These are phyloP conservation scores for Fusarium odoratissimum DNA, from an alignment of 2,329 filamentous ascomycete species.

Conservation along the genomic window DNA sequence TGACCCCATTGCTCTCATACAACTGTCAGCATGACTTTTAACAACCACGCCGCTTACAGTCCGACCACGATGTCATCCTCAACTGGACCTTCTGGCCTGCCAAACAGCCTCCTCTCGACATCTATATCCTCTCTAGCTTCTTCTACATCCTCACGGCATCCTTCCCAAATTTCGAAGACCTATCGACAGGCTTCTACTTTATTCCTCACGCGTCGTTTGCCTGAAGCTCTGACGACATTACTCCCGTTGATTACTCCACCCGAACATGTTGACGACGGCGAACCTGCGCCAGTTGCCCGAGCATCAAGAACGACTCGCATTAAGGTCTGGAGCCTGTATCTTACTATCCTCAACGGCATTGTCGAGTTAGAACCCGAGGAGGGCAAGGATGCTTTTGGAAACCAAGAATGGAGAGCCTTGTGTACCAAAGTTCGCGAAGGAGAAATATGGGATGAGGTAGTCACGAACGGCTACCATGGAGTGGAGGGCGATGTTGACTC, in stretches of 20 bases:
- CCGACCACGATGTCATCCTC: constrained; percentile 54
- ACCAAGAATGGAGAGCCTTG: constrained; percentile 83
- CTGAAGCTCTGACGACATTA: constrained; percentile 88
- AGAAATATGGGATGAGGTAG: constrained; percentile 93
- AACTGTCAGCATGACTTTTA: constrained; percentile 55
- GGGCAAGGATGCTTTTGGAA: constrained; percentile 88
- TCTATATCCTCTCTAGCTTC: constrained; percentile 78
- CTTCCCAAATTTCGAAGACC: constrained; percentile 85
- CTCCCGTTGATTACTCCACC: constrained; percentile 80
- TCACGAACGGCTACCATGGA: constrained; percentile 86
- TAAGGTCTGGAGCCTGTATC: constrained; percentile 97
- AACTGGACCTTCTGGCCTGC: constrained; percentile 54
- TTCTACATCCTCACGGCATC: constrained; percentile 69
- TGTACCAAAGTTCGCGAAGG: constrained; percentile 89
- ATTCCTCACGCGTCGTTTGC: constrained; percentile 92
- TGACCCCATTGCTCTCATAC: constrained; percentile 7
- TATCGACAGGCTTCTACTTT: constrained; percentile 95
- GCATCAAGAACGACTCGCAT: constrained; percentile 86
- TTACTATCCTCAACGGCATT: constrained; percentile 92
- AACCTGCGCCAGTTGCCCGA: constrained; percentile 79
- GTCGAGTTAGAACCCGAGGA: constrained; percentile 90
- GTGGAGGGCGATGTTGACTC: constrained; percentile 91
- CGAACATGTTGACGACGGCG: constrained; percentile 60
- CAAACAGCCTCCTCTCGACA: constrained; percentile 67
- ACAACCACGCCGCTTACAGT: constrained; percentile 58